Evolutionary conservation across 2,329 filamentous ascomycete species (phyloP).

Genomic region (Elsinoe perseae): DNA sequence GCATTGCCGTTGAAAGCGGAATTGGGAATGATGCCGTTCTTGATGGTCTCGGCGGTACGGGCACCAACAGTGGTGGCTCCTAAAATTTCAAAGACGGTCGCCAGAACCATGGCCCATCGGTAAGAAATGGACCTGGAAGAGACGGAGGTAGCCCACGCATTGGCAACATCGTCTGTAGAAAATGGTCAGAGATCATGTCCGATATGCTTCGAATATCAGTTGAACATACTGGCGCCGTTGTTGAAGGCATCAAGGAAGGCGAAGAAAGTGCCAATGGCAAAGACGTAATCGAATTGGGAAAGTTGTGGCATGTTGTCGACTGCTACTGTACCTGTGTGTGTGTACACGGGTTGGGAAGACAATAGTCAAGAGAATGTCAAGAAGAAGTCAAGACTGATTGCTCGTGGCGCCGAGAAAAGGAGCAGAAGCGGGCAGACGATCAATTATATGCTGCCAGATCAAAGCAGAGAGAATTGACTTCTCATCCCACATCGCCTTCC

Average conservation of each 20-base stretch:
- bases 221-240: constrained; percentile 44
- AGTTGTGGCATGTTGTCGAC: constrained; percentile 23
- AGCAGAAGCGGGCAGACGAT: background rate
- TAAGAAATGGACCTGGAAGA: constrained; percentile 46
- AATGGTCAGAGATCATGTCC: background rate
- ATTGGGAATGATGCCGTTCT: constrained; percentile 51
- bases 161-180: constrained; percentile 43
- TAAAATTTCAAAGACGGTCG: constrained; percentile 44
- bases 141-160: constrained; percentile 47
- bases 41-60: constrained; percentile 54
- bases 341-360: background rate
- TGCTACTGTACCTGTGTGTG: background rate
- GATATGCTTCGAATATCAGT: background rate
- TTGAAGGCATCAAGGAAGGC: constrained; percentile 61
- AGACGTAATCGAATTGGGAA: constrained; percentile 54
- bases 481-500: constrained; percentile 2
- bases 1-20: constrained; percentile 42
- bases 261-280: constrained; percentile 58
- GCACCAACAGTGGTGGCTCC: constrained; percentile 47
- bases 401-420: constrained; percentile 5
- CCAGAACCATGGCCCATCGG: constrained; percentile 44
- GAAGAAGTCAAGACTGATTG: constrained; percentile 2
- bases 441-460: constrained; percentile 1
- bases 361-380: constrained; percentile 7
- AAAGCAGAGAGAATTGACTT: background rate